Base-by-base conservation (phyloP, 306 rosid species). In the Dalbergia cochinchinensis region DNA sequence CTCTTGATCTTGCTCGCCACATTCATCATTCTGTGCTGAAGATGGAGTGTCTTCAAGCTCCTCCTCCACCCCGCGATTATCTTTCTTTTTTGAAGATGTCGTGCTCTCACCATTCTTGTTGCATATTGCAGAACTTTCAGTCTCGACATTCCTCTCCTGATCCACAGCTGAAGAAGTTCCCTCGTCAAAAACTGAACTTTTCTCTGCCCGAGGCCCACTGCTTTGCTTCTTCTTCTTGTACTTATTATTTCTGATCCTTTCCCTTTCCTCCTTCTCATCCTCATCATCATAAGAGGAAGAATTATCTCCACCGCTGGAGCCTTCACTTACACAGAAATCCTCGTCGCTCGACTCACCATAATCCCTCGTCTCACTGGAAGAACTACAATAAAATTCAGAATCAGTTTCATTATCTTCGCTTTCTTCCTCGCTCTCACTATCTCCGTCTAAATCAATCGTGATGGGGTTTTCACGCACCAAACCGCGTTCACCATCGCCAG, bases 271-370 rank as follows among this genome's bases (percentile, higher is more conserved):
- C 65, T 13, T 14, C 42, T 53, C 15, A 41, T 41, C 71, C 13
- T 76, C 77, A 67, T 22, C 41, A 8, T 48, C 45, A 47, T 0
- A 8, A 4, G 19, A 47, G n/a, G 22, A 4, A 4, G 26, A 48
- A 37, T 14, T 26, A 3, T 58, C 48, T 11, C 57, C 80, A 35
- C 65, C 35, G 14, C 35, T 58, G 1, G 14, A 15, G 51, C 5
- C 18, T 1, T 59, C 77, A 14, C 0, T 16, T 44, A 11, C 45
- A 19, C 51, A 35, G 44, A 48, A 82, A 61, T 82, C 85, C 39
- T 82, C 85, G 60, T 82, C 81, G 4, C 61, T 41, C 0, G 54
- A 57, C 10, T 51, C 73, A 2, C 5, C 18, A 26, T 60, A 20
- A 11, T 76, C 78, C 34, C 78, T 71, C 35, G 62, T 3, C 0